phyloP scores from a whole-genome alignment of 176 grass and related monocot genomes.

The Carex littledalei region DNA sequence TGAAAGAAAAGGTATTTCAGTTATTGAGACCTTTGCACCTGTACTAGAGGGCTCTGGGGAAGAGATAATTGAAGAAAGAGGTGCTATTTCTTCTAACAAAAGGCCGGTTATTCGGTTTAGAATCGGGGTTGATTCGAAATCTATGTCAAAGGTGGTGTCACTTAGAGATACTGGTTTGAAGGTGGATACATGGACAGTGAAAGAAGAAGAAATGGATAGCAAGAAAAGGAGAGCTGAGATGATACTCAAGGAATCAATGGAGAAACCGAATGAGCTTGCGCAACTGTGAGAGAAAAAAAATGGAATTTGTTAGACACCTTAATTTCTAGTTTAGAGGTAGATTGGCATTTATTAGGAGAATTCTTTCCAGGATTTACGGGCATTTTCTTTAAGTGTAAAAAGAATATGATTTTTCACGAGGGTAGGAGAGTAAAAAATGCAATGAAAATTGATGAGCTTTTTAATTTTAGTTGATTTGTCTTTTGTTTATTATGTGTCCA shows the following conservation, averaged over 20 bases:
- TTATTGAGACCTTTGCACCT: slow-evolving; percentile 71
- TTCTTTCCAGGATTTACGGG: not conserved
- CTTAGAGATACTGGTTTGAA: slow-evolving; percentile 34
- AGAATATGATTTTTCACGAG: not conserved
- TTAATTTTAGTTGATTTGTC: not conserved
- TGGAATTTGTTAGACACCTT: too few species aligned
- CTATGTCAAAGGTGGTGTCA: slow-evolving; percentile 10
- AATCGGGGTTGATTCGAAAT: slow-evolving; percentile 45
- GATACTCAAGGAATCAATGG: too few species aligned
- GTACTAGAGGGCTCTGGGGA: slow-evolving; percentile 49
- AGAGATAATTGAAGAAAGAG: slow-evolving; percentile 33
- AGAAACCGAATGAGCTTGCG: too few species aligned
- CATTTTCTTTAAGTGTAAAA: not conserved
- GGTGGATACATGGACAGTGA: slow-evolving; percentile 14
- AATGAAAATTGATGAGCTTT: not conserved
- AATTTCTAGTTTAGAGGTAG: not conserved
- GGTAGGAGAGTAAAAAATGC: not conserved
- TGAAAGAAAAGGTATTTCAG: slow-evolving; percentile 39
- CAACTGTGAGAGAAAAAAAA: too few species aligned
- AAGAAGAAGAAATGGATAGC: too few species aligned
- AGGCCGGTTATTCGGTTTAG: slow-evolving; percentile 58
- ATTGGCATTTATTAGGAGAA: slow-evolving; percentile 11
- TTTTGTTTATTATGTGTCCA: too few species aligned
- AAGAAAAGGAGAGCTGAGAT: too few species aligned
- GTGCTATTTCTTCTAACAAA: slow-evolving; percentile 40